Evolutionary conservation across 768 basidiomycete species (phyloP).

Genomic region (Cytidiella melzeri): DNA sequence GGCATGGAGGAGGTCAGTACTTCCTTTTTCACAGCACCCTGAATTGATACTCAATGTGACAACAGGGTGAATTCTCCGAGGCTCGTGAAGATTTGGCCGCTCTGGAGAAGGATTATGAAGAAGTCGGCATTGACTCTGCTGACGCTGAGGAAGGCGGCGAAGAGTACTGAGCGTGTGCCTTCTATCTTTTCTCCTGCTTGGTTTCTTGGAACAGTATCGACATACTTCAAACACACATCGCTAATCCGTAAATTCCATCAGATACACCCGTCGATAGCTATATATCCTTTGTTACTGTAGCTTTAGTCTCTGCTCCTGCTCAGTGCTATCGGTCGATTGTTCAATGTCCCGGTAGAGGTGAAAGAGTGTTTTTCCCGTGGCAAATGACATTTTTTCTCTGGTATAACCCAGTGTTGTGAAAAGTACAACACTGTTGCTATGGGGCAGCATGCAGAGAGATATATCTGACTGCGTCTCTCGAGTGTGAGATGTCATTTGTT

Average conservation of each 20-base stretch:
- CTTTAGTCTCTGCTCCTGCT: not conserved
- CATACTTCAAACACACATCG: conserved; percentile 5
- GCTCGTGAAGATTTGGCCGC: conserved; percentile 99
- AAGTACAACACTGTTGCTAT: too few species aligned
- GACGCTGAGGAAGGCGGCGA: conserved; percentile 41
- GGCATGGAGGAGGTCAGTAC: conserved; percentile 60
- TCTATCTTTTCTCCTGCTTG: not conserved
- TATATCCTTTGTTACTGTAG: not conserved
- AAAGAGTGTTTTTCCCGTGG: too few species aligned
- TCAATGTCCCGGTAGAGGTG: too few species aligned
- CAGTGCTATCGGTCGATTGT: not conserved
- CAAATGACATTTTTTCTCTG: too few species aligned
- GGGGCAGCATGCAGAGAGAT: too few species aligned
- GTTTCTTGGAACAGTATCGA: conserved; percentile 2
- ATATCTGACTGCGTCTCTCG: too few species aligned
- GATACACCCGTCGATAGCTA: not conserved
- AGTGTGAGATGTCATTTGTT: too few species aligned
- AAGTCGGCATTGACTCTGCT: conserved; percentile 56
- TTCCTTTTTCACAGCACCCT: not conserved
- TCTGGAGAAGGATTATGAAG: conserved; percentile 94
- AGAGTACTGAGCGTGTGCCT: conserved; percentile 34
- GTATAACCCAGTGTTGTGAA: too few species aligned
- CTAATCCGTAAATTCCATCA: too few species aligned
- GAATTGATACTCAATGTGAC: too few species aligned
- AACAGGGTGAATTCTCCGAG: conserved; percentile 95